phyloP scores from a whole-genome alignment of 129 eudicot species.

The Escallonia rubra region DNA sequence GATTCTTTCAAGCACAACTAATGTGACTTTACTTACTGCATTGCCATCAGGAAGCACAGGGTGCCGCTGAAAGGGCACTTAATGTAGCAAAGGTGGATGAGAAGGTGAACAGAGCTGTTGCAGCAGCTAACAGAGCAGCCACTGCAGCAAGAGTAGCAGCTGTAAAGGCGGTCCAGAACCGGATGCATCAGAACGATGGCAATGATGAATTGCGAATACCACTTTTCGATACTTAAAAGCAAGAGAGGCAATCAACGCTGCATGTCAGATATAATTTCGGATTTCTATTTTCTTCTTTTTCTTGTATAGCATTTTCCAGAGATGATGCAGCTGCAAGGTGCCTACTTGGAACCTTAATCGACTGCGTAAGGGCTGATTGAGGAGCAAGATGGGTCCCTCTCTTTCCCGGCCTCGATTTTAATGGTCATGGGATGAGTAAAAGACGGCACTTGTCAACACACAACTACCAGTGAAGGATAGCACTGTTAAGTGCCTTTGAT shows the following conservation, averaged over 20 bases:
- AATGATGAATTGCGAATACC: not conserved
- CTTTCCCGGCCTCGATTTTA: constrained; percentile 6
- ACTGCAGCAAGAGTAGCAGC: constrained; percentile 85
- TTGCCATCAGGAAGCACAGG: constrained; percentile 51
- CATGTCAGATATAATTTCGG: no score
- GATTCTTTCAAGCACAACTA: no score
- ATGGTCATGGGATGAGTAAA: not conserved
- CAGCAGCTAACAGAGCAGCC: constrained; percentile 76
- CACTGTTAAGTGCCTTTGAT: constrained; percentile 30
- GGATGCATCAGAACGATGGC: constrained; percentile 33
- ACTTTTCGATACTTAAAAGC: no score
- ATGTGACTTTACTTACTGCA: not conserved
- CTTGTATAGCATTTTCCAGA: not conserved
- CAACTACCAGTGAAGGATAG: constrained; percentile 11
- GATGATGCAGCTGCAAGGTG: constrained; percentile 8
- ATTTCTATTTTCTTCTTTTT: not conserved
- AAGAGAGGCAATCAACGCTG: no score
- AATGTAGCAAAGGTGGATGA: constrained; percentile 35
- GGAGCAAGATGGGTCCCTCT: constrained; percentile 45
- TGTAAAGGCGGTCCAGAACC: constrained; percentile 76
- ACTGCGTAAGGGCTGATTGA: constrained; percentile 35
- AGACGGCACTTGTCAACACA: not conserved
- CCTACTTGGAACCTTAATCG: constrained; percentile 54
- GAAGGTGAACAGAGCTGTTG: constrained; percentile 58
- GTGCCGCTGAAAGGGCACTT: constrained; percentile 57